phyloP scores from a whole-genome alignment of 352 stramenopile species.

The Phytophthora chlamydospora region DNA sequence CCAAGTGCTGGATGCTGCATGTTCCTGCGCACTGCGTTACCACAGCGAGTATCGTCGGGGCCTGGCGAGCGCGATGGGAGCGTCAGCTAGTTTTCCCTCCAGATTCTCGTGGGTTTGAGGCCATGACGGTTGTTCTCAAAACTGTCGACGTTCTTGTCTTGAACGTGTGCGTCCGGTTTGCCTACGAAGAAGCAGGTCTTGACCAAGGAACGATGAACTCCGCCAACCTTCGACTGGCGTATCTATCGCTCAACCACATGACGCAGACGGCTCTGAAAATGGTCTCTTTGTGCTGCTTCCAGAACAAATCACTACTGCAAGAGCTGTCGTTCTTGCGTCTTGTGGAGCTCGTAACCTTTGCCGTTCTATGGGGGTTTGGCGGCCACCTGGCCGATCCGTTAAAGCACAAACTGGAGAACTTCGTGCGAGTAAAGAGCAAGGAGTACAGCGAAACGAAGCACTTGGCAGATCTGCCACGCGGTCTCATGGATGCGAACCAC shows the following conservation, averaged over 20 bases:
- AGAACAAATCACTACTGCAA: conserved; percentile 42
- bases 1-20: conserved; percentile 24
- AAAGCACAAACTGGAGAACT: conserved; percentile 57
- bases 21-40: conserved; percentile 26
- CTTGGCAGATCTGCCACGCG: conserved; percentile 32
- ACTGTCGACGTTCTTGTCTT: conserved; percentile 35
- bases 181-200: conserved; percentile 21
- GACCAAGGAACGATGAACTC: background rate
- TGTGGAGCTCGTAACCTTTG: conserved; percentile 45
- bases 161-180: conserved; percentile 39
- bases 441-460: conserved; percentile 41
- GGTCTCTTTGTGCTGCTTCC: conserved; percentile 44
- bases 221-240: conserved; percentile 31
- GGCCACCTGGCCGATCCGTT: conserved; percentile 47
- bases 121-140: conserved; percentile 35
- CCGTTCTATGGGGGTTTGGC: conserved; percentile 56
- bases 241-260: conserved; percentile 51
- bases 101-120: conserved; percentile 23
- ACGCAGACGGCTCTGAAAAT: conserved; percentile 42
- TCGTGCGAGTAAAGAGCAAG: conserved; percentile 48
- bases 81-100: conserved; percentile 18
- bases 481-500: conserved; percentile 43
- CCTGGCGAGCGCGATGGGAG: conserved; percentile 32
- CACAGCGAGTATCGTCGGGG: conserved; percentile 22
- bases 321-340: conserved; percentile 35